Percentiles rank a stretch among this genome's conserved stretches.
Conservation (phyloP, 176 grass and related monocot genomes). For the Musa schizocarpa region DNA sequence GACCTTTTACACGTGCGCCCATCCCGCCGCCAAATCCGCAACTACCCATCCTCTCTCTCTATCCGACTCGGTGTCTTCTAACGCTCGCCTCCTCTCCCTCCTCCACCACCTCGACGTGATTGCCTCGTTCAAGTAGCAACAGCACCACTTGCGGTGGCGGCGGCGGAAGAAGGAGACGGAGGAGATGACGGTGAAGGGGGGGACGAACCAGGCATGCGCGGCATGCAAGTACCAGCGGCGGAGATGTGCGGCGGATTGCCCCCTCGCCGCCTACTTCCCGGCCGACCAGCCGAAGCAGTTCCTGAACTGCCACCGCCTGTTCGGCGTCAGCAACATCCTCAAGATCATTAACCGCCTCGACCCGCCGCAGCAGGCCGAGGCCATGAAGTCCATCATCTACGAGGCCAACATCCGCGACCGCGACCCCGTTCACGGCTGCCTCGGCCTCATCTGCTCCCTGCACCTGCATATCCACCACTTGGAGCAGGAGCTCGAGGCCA, state of each 20-base stretch:
- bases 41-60: too few relatives aligned
- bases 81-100: too few relatives aligned
- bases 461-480: not conserved
- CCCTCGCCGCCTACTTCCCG: slow-evolving; percentile 28
- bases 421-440: slow-evolving; percentile 19
- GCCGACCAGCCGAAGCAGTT: slow-evolving; percentile 13
- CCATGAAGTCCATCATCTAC: slow-evolving; percentile 19
- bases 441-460: not conserved
- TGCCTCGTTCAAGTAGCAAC: too few relatives aligned
- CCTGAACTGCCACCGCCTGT: slow-evolving; percentile 19
- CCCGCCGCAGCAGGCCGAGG: not conserved
- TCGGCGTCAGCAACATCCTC: slow-evolving; percentile 29
- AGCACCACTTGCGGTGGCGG: too few relatives aligned
- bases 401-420: slow-evolving; percentile 8
- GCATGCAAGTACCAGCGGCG: slow-evolving; percentile 35
- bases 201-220: slow-evolving; percentile 11
- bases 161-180: too few relatives aligned
- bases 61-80: too few relatives aligned
- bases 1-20: too few relatives aligned
- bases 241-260: slow-evolving; percentile 21
- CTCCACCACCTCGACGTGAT: too few relatives aligned
- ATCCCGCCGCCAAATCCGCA: too few relatives aligned
- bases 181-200: too few relatives aligned
- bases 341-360: not conserved
- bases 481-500: slow-evolving; percentile 4